A percentile compares a stretch with the other conserved stretches of the same genome.
Evolutionary conservation across 805 yeast genomes (phyloP).

Genomic region (Blastobotrys robertii): DNA sequence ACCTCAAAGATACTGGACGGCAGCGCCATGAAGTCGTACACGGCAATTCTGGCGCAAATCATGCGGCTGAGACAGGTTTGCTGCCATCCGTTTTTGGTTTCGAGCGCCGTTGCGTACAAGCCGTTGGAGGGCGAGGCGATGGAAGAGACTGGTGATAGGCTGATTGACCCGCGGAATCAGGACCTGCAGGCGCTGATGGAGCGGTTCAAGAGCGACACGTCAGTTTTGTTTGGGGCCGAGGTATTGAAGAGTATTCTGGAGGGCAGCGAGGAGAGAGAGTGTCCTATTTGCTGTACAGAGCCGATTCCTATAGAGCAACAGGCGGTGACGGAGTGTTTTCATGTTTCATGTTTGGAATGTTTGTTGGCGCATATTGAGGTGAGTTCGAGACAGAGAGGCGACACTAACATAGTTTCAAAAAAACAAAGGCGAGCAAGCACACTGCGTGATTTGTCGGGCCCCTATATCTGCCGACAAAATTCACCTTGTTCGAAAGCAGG

Average conservation of each 20-base stretch:
- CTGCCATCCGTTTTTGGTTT: slow-evolving; percentile 67
- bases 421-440: slow-evolving; percentile 33
- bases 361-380: slow-evolving; percentile 56
- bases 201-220: slow-evolving; percentile 6
- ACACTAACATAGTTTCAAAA: slow-evolving; percentile 38
- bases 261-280: slow-evolving; percentile 45
- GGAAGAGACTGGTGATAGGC: slow-evolving; percentile 7
- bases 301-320: slow-evolving; percentile 47
- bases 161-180: slow-evolving; percentile 19
- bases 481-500: slow-evolving; percentile 30
- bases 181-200: slow-evolving; percentile 15
- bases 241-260: slow-evolving; percentile 22
- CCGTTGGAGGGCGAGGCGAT: slow-evolving; percentile 11
- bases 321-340: slow-evolving; percentile 70
- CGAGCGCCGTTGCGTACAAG: slow-evolving; percentile 23
- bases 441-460: slow-evolving; percentile 73
- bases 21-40: slow-evolving; percentile 57
- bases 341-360: slow-evolving; percentile 67
- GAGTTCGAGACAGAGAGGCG: neutral
- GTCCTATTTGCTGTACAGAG: slow-evolving; percentile 73
- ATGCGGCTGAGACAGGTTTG: slow-evolving; percentile 79
- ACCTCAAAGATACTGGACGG: slow-evolving; percentile 37
- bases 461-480: slow-evolving; percentile 41
- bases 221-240: slow-evolving; percentile 8
- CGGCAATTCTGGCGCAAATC: slow-evolving; percentile 74